These are phyloP conservation scores for Phytophthora ramorum DNA, from an alignment of 352 stramenopile species.

Conservation along the genomic window DNA sequence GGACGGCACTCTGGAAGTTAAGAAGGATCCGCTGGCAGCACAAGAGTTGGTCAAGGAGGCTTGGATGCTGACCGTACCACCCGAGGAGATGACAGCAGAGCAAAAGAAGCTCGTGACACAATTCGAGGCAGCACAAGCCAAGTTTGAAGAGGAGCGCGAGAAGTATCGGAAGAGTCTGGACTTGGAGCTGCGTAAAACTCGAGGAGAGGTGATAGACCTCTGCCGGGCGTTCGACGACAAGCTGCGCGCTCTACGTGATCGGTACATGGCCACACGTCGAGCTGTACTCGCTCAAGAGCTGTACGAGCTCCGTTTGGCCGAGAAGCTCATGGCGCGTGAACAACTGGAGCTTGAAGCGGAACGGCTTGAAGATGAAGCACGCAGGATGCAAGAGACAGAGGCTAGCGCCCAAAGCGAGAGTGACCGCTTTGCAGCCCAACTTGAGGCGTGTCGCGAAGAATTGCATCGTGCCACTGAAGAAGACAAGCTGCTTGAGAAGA, in stretches of 20 bases:
- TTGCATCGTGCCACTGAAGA: slow-evolving; percentile 74
- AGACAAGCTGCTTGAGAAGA: slow-evolving; percentile 69
- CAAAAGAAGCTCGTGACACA: slow-evolving; percentile 77
- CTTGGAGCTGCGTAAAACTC: slow-evolving; percentile 89
- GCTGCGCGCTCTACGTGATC: slow-evolving; percentile 62
- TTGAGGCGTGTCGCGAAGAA: slow-evolving; percentile 70
- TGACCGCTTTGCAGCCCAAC: slow-evolving; percentile 53
- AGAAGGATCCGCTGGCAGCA: slow-evolving; percentile 78
- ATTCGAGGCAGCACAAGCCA: slow-evolving; percentile 70
- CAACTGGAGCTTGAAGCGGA: slow-evolving; percentile 44
- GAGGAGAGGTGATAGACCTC: slow-evolving; percentile 84
- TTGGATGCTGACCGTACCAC: slow-evolving; percentile 89
- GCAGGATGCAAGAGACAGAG: slow-evolving; percentile 28
- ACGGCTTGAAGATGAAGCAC: slow-evolving; percentile 32
- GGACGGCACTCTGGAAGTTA: slow-evolving; percentile 92
- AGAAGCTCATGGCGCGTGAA: slow-evolving; percentile 64
- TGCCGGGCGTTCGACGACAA: slow-evolving; percentile 88
- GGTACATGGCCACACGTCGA: slow-evolving; percentile 61
- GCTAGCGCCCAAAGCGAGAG: slow-evolving; percentile 46
- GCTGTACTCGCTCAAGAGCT: slow-evolving; percentile 70
- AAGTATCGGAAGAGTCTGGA: slow-evolving; percentile 92
- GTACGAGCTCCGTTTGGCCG: slow-evolving; percentile 69
- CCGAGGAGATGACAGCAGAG: slow-evolving; percentile 82
- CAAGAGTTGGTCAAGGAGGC: slow-evolving; percentile 76
- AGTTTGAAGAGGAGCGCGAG: slow-evolving; percentile 89